Evolutionary conservation across 768 basidiomycete species (phyloP).

Genomic region (Trametes meyenii): DNA sequence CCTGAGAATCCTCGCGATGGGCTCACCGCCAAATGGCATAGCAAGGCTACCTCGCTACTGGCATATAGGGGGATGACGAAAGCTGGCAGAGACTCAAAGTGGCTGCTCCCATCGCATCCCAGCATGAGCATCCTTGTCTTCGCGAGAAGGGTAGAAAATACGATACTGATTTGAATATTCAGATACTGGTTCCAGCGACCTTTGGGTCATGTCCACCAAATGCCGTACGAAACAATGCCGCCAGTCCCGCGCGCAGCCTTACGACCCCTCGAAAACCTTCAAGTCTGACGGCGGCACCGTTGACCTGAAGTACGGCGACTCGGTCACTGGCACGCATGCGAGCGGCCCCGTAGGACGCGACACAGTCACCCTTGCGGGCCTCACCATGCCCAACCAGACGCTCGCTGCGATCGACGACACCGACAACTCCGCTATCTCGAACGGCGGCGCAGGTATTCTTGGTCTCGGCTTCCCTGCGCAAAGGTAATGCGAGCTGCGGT

Average conservation of each 20-base stretch:
- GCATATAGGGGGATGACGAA: too few species aligned
- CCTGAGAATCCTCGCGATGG: too few species aligned
- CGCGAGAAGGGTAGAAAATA: too few species aligned
- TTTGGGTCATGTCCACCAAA: constrained; percentile 70
- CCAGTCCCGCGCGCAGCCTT: constrained; percentile 43
- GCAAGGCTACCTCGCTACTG: background rate
- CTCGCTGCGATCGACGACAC: constrained; percentile 73
- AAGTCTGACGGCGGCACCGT: constrained; percentile 49
- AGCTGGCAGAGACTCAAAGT: background rate
- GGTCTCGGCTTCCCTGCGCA: constrained; percentile 79
- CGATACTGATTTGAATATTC: background rate
- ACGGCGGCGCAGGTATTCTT: constrained; percentile 68
- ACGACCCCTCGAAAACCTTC: constrained; percentile 49
- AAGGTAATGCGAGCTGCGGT: constrained; percentile 45
- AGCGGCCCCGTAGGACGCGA: constrained; percentile 67
- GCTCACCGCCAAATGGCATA: background rate
- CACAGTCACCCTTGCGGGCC: constrained; percentile 54
- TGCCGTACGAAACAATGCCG: constrained; percentile 49
- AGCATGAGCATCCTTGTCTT: background rate
- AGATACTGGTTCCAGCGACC: constrained; percentile 82
- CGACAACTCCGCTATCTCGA: constrained; percentile 63
- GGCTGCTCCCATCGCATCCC: background rate
- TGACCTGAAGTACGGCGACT: constrained; percentile 68
- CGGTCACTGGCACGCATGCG: constrained; percentile 68
- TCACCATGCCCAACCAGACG: constrained; percentile 53